phyloP scores from a whole-genome alignment of 2,329 filamentous ascomycete genomes.

The Xenoacremonium recifei region DNA sequence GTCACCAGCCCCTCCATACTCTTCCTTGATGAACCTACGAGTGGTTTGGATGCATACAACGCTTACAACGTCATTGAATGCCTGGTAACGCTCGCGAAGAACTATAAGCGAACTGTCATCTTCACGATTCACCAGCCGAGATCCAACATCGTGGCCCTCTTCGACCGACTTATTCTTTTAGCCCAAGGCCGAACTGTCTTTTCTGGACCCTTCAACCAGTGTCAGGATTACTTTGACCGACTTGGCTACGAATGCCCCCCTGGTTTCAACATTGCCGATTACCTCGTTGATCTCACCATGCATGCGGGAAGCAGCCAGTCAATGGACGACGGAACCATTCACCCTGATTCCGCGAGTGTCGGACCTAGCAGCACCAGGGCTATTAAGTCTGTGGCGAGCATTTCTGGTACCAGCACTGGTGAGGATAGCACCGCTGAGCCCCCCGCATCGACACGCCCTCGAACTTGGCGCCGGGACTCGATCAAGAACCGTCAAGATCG shows the following conservation, averaged over 20 bases:
- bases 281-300: constrained; percentile 96
- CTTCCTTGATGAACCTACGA: constrained; percentile 96
- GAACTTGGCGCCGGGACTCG: constrained; percentile 72
- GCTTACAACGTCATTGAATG: constrained; percentile 98
- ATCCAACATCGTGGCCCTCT: constrained; percentile 96
- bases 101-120: constrained; percentile 93
- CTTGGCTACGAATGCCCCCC: constrained; percentile 92
- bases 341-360: constrained; percentile 61
- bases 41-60: constrained; percentile 93
- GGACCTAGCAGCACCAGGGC: constrained; percentile 84
- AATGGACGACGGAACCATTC: constrained; percentile 51
- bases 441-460: constrained; percentile 61
- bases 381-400: constrained; percentile 86
- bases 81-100: constrained; percentile 90
- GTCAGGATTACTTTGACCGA: constrained; percentile 88
- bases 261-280: constrained; percentile 98
- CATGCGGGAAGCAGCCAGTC: constrained; percentile 70
- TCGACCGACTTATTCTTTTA: constrained; percentile 88
- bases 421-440: constrained; percentile 63
- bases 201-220: constrained; percentile 84
- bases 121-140: constrained; percentile 98
- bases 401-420: constrained; percentile 72
- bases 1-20: constrained; percentile 97
- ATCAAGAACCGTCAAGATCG: constrained; percentile 84
- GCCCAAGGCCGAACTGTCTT: constrained; percentile 90